phyloP scores from a whole-genome alignment of 495 filamentous ascomycete species.

The Staphylotrichum tortipilum region DNA sequence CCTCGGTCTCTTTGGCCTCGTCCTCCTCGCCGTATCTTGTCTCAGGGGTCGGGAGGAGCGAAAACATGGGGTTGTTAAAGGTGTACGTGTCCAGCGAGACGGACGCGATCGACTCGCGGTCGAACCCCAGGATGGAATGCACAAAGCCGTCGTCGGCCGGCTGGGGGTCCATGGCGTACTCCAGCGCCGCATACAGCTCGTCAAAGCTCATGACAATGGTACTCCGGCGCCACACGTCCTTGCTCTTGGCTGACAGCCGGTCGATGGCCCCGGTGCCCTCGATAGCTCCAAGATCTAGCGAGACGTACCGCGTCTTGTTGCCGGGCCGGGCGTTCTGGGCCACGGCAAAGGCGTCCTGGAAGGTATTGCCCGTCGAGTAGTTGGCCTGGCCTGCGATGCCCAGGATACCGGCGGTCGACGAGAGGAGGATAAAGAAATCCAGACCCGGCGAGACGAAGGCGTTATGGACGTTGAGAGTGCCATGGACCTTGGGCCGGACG shows the following conservation, averaged over 20 bases:
- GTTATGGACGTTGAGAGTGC: constrained; percentile 32
- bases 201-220: neutral
- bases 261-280: neutral
- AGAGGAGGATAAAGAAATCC: constrained; percentile 28
- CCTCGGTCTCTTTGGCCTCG: too few relatives aligned
- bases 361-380: constrained; percentile 38
- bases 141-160: neutral
- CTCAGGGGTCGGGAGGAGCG: neutral
- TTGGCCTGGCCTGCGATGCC: constrained; percentile 36
- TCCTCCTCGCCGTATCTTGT: too few relatives aligned
- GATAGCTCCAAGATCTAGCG: neutral
- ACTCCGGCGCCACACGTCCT: neutral
- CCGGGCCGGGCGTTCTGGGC: too few relatives aligned
- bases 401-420: constrained; percentile 28
- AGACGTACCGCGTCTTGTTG: neutral
- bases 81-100: neutral
- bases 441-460: constrained; percentile 9
- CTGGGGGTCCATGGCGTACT: neutral
- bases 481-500: constrained; percentile 38
- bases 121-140: neutral
- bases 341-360: constrained; percentile 44
- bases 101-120: neutral
- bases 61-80: neutral
- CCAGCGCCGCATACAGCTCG: neutral
- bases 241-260: neutral